phyloP scores from a whole-genome alignment of 2,329 filamentous ascomycete genomes.

The Simplicillium sp. region DNA sequence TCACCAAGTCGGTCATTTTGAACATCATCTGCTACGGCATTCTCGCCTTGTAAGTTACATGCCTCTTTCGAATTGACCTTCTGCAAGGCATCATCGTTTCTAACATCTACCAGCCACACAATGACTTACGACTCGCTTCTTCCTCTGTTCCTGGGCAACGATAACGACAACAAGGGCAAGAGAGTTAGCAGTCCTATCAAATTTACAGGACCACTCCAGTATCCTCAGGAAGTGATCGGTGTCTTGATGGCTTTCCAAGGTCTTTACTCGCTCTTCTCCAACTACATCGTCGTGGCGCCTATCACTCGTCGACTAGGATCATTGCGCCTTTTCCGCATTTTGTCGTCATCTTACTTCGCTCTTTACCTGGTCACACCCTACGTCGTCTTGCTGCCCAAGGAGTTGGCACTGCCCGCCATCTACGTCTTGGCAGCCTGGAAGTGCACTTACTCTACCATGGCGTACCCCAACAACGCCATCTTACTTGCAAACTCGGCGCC shows the following conservation, averaged over 20 bases:
- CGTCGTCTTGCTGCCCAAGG: slow-evolving; percentile 69
- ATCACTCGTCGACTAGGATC: slow-evolving; percentile 68
- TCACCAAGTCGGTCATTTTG: slow-evolving; percentile 75
- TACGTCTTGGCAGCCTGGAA: slow-evolving; percentile 79
- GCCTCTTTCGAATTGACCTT: neutral
- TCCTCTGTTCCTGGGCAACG: slow-evolving; percentile 71
- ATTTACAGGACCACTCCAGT: slow-evolving; percentile 78
- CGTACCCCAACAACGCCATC: slow-evolving; percentile 84
- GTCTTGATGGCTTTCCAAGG: slow-evolving; percentile 84
- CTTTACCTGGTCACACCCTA: slow-evolving; percentile 87
- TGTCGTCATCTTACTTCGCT: slow-evolving; percentile 74
- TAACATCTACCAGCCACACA: slow-evolving; percentile 58
- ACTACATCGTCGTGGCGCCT: slow-evolving; percentile 74
- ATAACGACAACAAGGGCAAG: too few species aligned
- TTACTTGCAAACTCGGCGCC: slow-evolving; percentile 83
- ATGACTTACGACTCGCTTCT: slow-evolving; percentile 94
- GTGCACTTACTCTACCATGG: slow-evolving; percentile 83
- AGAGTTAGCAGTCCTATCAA: slow-evolving; percentile 53
- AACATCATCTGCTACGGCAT: slow-evolving; percentile 89
- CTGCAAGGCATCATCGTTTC: neutral
- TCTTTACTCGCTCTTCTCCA: slow-evolving; percentile 78
- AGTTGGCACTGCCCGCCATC: slow-evolving; percentile 62
- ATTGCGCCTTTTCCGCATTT: slow-evolving; percentile 70
- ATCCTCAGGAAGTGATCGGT: slow-evolving; percentile 77
- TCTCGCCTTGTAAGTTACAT: slow-evolving; percentile 73